These are phyloP conservation scores for Oryza officinalis DNA, from an alignment of 176 grass and related monocot genomes.

Conservation along the genomic window DNA sequence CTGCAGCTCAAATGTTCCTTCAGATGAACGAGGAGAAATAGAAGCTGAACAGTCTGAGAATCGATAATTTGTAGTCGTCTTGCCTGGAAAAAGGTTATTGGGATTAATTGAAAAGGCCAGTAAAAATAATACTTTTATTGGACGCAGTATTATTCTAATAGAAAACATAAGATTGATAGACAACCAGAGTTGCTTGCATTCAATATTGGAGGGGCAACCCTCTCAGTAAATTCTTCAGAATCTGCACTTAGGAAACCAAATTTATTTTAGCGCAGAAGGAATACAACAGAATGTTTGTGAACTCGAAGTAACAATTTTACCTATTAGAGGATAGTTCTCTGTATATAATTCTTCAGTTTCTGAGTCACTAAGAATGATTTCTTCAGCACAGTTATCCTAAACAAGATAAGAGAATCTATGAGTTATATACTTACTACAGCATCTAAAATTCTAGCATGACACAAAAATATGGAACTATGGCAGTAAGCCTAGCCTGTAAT, in stretches of 20 bases:
- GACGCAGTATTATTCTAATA: slow-evolving; percentile 30
- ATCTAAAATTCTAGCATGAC: slow-evolving; percentile 13
- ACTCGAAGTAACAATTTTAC: slow-evolving; percentile 29
- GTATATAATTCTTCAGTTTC: slow-evolving; percentile 47
- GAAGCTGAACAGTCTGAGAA: slow-evolving; percentile 22
- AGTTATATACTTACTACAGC: slow-evolving; percentile 9
- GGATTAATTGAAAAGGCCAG: slow-evolving; percentile 24
- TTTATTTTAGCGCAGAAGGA: neutral
- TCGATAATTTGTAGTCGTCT: neutral
- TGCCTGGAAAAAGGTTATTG: slow-evolving; percentile 35
- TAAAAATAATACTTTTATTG: slow-evolving; percentile 1
- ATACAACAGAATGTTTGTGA: neutral
- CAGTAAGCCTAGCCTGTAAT: neutral
- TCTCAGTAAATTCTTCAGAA: slow-evolving; percentile 33
- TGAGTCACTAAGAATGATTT: slow-evolving; percentile 48
- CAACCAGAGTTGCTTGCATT: slow-evolving; percentile 35
- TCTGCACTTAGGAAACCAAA: neutral
- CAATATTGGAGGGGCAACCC: slow-evolving; percentile 28
- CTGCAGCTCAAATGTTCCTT: slow-evolving; percentile 37
- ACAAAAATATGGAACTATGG: neutral
- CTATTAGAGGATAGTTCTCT: slow-evolving; percentile 27
- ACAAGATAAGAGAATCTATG: slow-evolving; percentile 32
- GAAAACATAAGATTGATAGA: slow-evolving; percentile 35
- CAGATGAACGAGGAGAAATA: slow-evolving; percentile 32
- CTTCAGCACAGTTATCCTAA: slow-evolving; percentile 42